Evolutionary conservation across 805 yeast genomes (phyloP).

Genomic region (Saccharomycopsis olivae): DNA sequence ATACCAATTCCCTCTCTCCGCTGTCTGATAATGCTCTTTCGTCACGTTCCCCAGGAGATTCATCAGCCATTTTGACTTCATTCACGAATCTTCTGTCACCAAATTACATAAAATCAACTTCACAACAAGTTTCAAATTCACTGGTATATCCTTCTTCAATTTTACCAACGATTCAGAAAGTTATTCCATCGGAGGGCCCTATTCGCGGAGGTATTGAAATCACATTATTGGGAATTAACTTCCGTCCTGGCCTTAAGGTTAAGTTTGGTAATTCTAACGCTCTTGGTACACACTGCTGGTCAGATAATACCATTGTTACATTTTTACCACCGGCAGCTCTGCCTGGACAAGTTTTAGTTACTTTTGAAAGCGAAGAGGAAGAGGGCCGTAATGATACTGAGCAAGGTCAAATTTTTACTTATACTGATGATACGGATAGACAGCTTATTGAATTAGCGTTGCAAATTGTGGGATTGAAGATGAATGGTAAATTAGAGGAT

Average conservation of each 20-base stretch:
- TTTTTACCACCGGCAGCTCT: slow-evolving; percentile 84
- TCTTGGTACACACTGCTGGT: slow-evolving; percentile 90
- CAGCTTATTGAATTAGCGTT: slow-evolving; percentile 91
- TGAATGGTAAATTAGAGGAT: slow-evolving; percentile 93
- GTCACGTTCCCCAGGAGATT: slow-evolving; percentile 14
- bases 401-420: slow-evolving; percentile 59
- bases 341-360: slow-evolving; percentile 86
- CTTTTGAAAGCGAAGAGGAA: slow-evolving; percentile 36
- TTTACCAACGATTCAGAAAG: slow-evolving; percentile 61
- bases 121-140: slow-evolving; percentile 8
- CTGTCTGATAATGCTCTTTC: slow-evolving; percentile 10
- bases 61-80: slow-evolving; percentile 13
- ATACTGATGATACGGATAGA: slow-evolving; percentile 89
- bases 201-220: slow-evolving; percentile 94
- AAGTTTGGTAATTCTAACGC: slow-evolving; percentile 79
- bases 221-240: slow-evolving; percentile 79
- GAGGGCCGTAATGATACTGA: background rate
- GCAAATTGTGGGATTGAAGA: slow-evolving; percentile 92
- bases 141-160: slow-evolving; percentile 2
- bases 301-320: slow-evolving; percentile 86
- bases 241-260: slow-evolving; percentile 72
- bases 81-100: slow-evolving; percentile 11
- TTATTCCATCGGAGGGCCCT: slow-evolving; percentile 94
- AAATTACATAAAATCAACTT: slow-evolving; percentile 4
- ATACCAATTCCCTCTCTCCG: slow-evolving; percentile 8